Conservation (phyloP, 805 yeast species). For the Monosporozyma aerobia region DNA sequence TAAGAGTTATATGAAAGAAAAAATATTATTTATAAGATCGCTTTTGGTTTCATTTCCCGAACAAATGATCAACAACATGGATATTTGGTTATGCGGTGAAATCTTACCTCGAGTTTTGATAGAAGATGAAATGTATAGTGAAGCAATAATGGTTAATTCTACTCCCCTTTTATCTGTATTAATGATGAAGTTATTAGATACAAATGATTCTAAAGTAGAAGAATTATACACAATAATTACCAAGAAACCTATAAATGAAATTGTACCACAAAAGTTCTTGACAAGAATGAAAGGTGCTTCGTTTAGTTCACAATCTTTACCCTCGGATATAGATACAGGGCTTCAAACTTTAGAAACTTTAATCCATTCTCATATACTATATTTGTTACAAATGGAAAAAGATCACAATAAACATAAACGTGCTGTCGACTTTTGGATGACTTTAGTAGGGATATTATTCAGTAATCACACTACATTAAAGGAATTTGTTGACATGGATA, state of each 20-base stretch:
- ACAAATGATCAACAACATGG: slow-evolving; percentile 14
- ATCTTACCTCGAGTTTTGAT: slow-evolving; percentile 17
- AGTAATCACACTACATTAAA: slow-evolving; percentile 8
- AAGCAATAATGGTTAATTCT: slow-evolving; percentile 14
- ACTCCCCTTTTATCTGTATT: slow-evolving; percentile 18
- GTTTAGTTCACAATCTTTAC: neutral
- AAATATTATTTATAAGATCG: slow-evolving; percentile 16
- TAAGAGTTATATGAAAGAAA: slow-evolving; percentile 20
- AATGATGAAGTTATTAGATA: slow-evolving; percentile 16
- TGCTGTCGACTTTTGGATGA: slow-evolving; percentile 26
- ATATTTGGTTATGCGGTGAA: slow-evolving; percentile 23
- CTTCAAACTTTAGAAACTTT: slow-evolving; percentile 12
- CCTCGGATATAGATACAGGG: neutral
- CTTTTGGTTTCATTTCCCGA: slow-evolving; percentile 18
- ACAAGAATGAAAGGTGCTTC: neutral
- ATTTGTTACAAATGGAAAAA: slow-evolving; percentile 9
- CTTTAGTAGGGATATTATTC: slow-evolving; percentile 20
- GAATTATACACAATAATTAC: slow-evolving; percentile 11
- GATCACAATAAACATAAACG: slow-evolving; percentile 13
- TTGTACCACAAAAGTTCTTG: slow-evolving; percentile 9
- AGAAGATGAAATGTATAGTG: slow-evolving; percentile 13
- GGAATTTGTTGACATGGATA: slow-evolving; percentile 4
- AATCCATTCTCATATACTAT: slow-evolving; percentile 12
- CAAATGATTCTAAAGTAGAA: slow-evolving; percentile 1
- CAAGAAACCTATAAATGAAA: slow-evolving; percentile 3